Percentiles rank a stretch among this genome's conserved stretches.
These are phyloP conservation scores for Suhomyces ambrosiae DNA, from an alignment of 1,139 yeast species.

Conservation along the genomic window DNA sequence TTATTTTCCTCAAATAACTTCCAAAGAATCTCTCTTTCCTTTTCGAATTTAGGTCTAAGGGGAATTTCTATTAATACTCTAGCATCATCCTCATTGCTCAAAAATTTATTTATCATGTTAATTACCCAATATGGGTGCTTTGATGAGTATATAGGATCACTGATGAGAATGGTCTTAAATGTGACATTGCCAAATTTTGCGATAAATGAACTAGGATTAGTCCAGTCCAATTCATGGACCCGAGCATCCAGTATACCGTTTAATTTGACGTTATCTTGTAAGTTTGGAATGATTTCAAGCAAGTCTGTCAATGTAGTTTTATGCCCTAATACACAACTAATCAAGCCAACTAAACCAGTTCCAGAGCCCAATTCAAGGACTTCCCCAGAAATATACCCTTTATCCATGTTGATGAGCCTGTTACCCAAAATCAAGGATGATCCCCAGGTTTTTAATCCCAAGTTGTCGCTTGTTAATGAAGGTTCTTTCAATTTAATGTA, in stretches of 20 bases:
- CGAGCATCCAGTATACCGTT: conserved; percentile 42
- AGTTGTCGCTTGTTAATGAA: conserved; percentile 77
- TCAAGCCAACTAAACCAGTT: conserved; percentile 86
- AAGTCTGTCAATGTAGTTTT: conserved; percentile 71
- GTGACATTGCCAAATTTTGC: conserved; percentile 23
- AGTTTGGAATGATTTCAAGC: conserved; percentile 71
- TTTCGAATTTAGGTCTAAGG: conserved; percentile 62
- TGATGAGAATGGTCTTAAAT: conserved; percentile 65
- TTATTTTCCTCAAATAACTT: conserved; percentile 41
- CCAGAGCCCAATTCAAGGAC: conserved; percentile 90
- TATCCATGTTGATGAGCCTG: conserved; percentile 38
- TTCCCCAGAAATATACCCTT: conserved; percentile 34
- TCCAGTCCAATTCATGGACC: conserved; percentile 77
- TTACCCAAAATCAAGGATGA: conserved; percentile 74
- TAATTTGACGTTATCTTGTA: conserved; percentile 55
- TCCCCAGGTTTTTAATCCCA: conserved; percentile 97
- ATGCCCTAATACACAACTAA: conserved; percentile 54
- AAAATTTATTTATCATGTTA: conserved; percentile 51
- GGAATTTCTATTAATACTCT: conserved; percentile 75
- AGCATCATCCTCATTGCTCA: conserved; percentile 34
- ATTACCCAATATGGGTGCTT: conserved; percentile 78
- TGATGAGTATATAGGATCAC: conserved; percentile 88
- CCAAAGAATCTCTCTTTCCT: conserved; percentile 67
- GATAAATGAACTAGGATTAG: conserved; percentile 49
- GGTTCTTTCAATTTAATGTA: conserved; percentile 70